Evolutionary conservation across 306 rosid genomes (phyloP).

Genomic region (Crotalaria pallida): DNA sequence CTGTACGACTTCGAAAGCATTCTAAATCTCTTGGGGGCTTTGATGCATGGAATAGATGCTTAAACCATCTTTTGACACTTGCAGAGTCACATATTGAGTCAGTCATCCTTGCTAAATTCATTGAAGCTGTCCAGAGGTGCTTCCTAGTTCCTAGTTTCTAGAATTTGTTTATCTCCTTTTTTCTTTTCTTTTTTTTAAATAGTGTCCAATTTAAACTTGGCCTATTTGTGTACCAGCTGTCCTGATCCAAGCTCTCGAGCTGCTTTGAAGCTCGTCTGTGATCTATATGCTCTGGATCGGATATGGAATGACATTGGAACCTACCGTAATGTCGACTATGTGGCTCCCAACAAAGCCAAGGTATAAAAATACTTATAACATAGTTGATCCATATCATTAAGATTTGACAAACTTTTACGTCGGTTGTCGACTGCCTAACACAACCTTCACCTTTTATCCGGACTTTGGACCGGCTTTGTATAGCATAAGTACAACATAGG

Average conservation of each 20-base stretch:
- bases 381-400: no score
- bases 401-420: no score
- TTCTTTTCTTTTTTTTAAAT: neutral
- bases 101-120: conserved; percentile 83
- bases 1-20: conserved; percentile 77
- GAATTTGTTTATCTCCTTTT: neutral
- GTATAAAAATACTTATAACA: conserved; percentile 44
- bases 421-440: no score
- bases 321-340: conserved; percentile 90
- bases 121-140: conserved; percentile 82
- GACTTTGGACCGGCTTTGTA: no score
- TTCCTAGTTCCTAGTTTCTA: conserved; percentile 27
- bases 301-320: conserved; percentile 99
- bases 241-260: conserved; percentile 72
- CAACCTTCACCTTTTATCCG: no score
- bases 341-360: conserved; percentile 98
- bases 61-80: conserved; percentile 90
- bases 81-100: conserved; percentile 94
- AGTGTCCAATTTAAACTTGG: conserved; percentile 20
- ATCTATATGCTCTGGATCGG: conserved; percentile 89
- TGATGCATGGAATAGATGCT: conserved; percentile 98
- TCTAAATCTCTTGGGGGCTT: conserved; percentile 78
- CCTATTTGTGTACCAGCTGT: conserved; percentile 46
- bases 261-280: conserved; percentile 84
- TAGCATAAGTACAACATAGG: no score